These are phyloP conservation scores for Fonsecaea pedrosoi DNA, from an alignment of 2,329 filamentous ascomycete genomes.

Conservation along the genomic window DNA sequence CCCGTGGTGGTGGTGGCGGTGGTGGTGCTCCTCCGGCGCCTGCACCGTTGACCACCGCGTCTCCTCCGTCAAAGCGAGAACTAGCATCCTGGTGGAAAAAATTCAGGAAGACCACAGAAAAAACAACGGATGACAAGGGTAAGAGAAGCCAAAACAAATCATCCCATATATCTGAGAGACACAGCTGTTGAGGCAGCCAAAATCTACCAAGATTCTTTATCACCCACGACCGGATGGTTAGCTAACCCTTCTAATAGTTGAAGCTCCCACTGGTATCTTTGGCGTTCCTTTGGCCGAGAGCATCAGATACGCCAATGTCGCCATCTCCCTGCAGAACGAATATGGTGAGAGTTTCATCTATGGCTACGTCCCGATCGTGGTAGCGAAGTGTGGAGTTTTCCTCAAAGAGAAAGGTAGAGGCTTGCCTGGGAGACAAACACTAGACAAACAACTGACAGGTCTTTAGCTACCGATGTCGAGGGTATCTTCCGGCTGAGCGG, in stretches of 20 bases:
- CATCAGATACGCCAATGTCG: constrained; percentile 97
- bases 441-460: constrained; percentile 43
- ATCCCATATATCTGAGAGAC: not conserved
- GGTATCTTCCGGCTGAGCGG: constrained; percentile 96
- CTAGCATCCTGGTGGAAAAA: constrained; percentile 97
- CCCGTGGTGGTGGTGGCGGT: constrained; percentile 42
- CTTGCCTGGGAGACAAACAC: not conserved
- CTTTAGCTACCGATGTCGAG: constrained; percentile 84
- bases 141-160: constrained; percentile 41
- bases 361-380: constrained; percentile 96
- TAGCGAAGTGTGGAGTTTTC: constrained; percentile 97
- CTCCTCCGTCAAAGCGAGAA: constrained; percentile 83
- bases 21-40: constrained; percentile 45
- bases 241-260: constrained; percentile 32
- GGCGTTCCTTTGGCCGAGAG: constrained; percentile 91
- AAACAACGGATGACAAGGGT: constrained; percentile 67
- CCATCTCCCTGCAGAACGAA: constrained; percentile 92
- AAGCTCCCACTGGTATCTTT: constrained; percentile 72
- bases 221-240: not conserved
- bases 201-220: not conserved
- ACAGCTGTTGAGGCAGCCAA: not conserved
- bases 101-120: constrained; percentile 76
- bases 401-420: constrained; percentile 92
- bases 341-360: constrained; percentile 96
- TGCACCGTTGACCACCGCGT: constrained; percentile 61